A percentile compares a stretch with the other conserved stretches of the same genome.
phyloP scores from a whole-genome alignment of 1,139 yeast species.

The Scheffersomyces quercinus region DNA sequence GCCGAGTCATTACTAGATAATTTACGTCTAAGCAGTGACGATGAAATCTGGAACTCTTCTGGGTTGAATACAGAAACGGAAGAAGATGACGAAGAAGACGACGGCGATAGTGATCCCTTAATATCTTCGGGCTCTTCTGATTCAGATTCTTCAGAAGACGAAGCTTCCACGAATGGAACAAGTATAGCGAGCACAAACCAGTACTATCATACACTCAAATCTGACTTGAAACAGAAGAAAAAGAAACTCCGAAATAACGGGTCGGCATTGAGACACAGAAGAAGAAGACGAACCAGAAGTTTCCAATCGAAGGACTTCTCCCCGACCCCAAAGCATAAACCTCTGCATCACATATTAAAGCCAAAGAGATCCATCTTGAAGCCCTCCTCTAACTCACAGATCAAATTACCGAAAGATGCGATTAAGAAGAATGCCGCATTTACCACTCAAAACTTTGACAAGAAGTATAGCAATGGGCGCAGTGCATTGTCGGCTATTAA shows the following conservation, averaged over 20 bases:
- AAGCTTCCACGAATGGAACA: slow-evolving; percentile 2
- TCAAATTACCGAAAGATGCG: neutral
- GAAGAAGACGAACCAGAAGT: slow-evolving; percentile 4
- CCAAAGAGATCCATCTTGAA: slow-evolving; percentile 47
- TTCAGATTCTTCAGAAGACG: slow-evolving; percentile 16
- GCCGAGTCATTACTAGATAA: slow-evolving; percentile 11
- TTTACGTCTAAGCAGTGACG: slow-evolving; percentile 14
- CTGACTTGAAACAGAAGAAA: slow-evolving; percentile 17
- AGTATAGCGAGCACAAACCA: slow-evolving; percentile 23
- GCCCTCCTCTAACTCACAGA: slow-evolving; percentile 7
- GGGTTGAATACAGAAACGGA: slow-evolving; percentile 26
- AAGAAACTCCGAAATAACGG: slow-evolving; percentile 3
- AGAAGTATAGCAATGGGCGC: slow-evolving; percentile 7
- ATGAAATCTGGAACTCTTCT: slow-evolving; percentile 23
- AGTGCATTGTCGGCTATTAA: slow-evolving; percentile 16
- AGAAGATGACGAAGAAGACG: slow-evolving; percentile 21
- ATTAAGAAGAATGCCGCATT: neutral
- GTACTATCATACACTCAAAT: slow-evolving; percentile 24
- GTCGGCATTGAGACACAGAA: slow-evolving; percentile 3
- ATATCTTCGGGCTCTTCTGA: slow-evolving; percentile 28
- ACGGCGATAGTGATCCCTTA: slow-evolving; percentile 11
- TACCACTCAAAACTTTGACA: slow-evolving; percentile 1
- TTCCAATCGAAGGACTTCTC: slow-evolving; percentile 17
- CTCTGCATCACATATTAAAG: slow-evolving; percentile 43
- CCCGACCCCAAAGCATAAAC: slow-evolving; percentile 47